Evolutionary conservation across 2,329 filamentous ascomycete species (phyloP).

Genomic region (Fonsecaea erecta): DNA sequence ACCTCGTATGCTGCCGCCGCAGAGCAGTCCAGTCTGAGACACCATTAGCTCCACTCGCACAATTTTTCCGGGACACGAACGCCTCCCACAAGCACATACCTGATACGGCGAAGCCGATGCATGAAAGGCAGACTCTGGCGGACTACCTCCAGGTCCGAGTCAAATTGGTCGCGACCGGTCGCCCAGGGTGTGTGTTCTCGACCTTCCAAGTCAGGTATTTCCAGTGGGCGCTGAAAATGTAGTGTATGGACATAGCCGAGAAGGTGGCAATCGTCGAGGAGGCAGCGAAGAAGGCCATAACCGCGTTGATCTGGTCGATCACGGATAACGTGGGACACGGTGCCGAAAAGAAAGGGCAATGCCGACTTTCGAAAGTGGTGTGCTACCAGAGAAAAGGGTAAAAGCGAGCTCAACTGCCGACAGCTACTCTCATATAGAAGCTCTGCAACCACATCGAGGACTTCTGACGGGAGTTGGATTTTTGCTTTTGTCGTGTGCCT

Average conservation of each 20-base stretch:
- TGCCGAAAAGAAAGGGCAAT: conserved; percentile 27
- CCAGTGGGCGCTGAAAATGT: conserved; percentile 17
- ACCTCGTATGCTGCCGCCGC: conserved; percentile 21
- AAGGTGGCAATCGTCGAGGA: conserved; percentile 24
- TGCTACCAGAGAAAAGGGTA: conserved; percentile 27
- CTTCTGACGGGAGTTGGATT: conserved; percentile 27
- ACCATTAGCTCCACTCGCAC: neutral
- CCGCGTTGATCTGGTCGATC: conserved; percentile 19
- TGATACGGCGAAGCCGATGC: conserved; percentile 28
- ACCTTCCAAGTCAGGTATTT: neutral
- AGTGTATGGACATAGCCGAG: conserved; percentile 26
- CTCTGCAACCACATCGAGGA: conserved; percentile 29
- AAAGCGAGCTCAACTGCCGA: conserved; percentile 22
- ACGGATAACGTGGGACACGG: conserved; percentile 27
- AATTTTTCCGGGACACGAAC: neutral
- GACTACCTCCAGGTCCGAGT: conserved; percentile 17
- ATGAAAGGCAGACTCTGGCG: conserved; percentile 24
- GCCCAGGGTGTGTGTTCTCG: neutral
- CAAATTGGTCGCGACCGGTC: neutral
- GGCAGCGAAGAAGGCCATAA: conserved; percentile 16
- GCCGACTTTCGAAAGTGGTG: conserved; percentile 27
- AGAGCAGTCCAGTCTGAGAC: conserved; percentile 27
- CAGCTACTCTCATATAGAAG: conserved; percentile 25
- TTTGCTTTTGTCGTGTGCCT: conserved; percentile 23
- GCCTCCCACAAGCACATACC: conserved; percentile 17